A percentile compares a stretch with the other conserved stretches of the same genome.
These are phyloP conservation scores for Rehmannia glutinosa DNA, from an alignment of 257 asterid species.

Conservation along the genomic window DNA sequence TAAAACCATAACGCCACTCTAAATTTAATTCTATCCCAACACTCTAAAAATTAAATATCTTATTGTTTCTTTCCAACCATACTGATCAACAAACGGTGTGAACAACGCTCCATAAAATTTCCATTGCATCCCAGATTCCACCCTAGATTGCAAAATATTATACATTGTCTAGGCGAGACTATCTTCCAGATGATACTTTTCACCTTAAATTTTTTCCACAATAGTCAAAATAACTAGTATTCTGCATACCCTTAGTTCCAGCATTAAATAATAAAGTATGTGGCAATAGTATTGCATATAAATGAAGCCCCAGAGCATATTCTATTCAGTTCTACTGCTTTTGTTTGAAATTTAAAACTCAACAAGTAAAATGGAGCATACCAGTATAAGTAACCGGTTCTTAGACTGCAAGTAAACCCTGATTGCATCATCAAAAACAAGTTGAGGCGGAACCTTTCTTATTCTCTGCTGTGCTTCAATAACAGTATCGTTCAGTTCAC, in stretches of 20 bases:
- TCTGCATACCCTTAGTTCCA: neutral
- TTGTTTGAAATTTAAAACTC: neutral
- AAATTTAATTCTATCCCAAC: too few species aligned
- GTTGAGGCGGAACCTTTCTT: conserved; percentile 56
- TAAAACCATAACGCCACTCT: too few species aligned
- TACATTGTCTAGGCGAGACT: too few species aligned
- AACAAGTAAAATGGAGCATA: conserved; percentile 19
- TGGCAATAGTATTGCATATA: too few species aligned
- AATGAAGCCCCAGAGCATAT: neutral
- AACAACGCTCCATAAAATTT: too few species aligned
- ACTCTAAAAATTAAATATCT: too few species aligned
- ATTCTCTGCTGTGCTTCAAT: conserved; percentile 76
- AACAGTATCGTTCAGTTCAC: conserved; percentile 77
- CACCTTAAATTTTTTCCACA: too few species aligned
- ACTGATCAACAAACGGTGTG: too few species aligned
- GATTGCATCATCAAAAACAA: conserved; percentile 46
- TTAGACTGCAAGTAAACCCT: conserved; percentile 48
- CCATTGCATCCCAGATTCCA: too few species aligned
- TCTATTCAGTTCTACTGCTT: neutral
- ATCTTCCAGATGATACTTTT: too few species aligned
- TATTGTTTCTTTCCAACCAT: too few species aligned
- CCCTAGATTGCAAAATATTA: neutral
- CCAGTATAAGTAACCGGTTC: conserved; percentile 77
- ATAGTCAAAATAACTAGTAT: neutral
- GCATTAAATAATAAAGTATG: neutral